Evolutionary conservation across 176 grass and related monocot species (phyloP), one percentile per base, ranked within the genome.

Genomic region (Puya raimondii): DNA sequence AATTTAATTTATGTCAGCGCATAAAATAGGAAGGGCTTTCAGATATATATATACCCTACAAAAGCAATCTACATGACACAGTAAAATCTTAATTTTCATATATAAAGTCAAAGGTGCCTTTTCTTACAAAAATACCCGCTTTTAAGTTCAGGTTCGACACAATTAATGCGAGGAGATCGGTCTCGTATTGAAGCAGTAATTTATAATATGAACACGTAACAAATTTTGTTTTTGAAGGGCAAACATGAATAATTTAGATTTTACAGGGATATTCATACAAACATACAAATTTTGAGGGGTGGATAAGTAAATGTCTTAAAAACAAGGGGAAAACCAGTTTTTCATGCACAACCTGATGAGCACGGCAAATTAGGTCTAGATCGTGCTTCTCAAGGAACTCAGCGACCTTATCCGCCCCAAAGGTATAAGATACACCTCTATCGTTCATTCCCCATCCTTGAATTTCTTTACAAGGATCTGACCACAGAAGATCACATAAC

Each of bases 401-500:
- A 0, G 66, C 51, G 33, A 79, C 77, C 16, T 64, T 79, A 79
- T 79, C 77, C 27, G 77, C 20, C 8, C 77, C 77, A 53, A 79
- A 79, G 49, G 77, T 79, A 65, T 65, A 79, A 17, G 68, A 72
- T 23, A 79, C 77, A 11, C 77, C 77, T 79, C 77, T 54, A 18
- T 79, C 77, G 23, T 79, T 79, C 33, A 52, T 65, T 16, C 77
- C 77, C 77, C 77, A 79, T 22, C 77, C 77, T 48, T 66, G 68
- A 29, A 72, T 50, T 8, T 79, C 67, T 42, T 25, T 57, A 63
- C 68, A 64, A 4, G 77, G 77, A 51, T 79, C 77, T 16, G 77
- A 79, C 77, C 77, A 79, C 33, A 79, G 49, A 42, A 79, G 77
- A 71, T 79, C 77, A 64, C 77, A 79, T 6, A 79, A 56, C 42